phyloP scores from a whole-genome alignment of 441 rosid species.

The Adansonia gregorii region DNA sequence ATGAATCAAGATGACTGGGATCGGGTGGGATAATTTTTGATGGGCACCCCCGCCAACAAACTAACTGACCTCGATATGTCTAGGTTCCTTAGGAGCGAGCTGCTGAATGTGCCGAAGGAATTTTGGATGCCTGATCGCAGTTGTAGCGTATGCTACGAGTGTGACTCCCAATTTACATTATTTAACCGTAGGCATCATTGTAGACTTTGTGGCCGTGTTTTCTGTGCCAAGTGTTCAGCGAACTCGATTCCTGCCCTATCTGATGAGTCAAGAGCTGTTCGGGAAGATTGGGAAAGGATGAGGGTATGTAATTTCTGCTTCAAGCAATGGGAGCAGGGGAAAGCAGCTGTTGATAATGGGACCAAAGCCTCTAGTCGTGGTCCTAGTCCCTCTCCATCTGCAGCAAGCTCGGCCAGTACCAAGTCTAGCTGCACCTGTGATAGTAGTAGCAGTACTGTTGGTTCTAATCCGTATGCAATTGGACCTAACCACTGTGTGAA shows the following conservation, averaged over 20 bases:
- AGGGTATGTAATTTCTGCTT: slow-evolving; percentile 76
- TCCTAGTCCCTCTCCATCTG: slow-evolving; percentile 57
- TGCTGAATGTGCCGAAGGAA: slow-evolving; percentile 60
- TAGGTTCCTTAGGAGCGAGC: slow-evolving; percentile 56
- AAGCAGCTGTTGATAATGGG: slow-evolving; percentile 49
- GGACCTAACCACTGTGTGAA: slow-evolving; percentile 49
- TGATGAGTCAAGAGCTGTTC: slow-evolving; percentile 44
- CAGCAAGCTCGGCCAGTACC: slow-evolving; percentile 57
- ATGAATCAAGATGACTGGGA: slow-evolving; percentile 56
- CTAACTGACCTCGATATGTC: slow-evolving; percentile 54
- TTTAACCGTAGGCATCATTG: slow-evolving; percentile 75
- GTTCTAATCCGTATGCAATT: slow-evolving; percentile 44
- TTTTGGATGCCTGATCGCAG: slow-evolving; percentile 90
- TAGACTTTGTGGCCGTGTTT: slow-evolving; percentile 69
- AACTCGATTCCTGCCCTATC: slow-evolving; percentile 56
- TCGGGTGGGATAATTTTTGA: slow-evolving; percentile 50
- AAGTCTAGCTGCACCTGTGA: slow-evolving; percentile 57
- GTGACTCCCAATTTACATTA: slow-evolving; percentile 65
- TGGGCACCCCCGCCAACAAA: slow-evolving; percentile 58
- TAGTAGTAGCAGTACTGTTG: slow-evolving; percentile 53
- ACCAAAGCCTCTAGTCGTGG: slow-evolving; percentile 44
- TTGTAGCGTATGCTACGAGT: slow-evolving; percentile 77
- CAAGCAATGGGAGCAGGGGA: slow-evolving; percentile 62
- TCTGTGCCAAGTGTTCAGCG: slow-evolving; percentile 70
- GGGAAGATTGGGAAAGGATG: slow-evolving; percentile 56